Evolutionary conservation across 2,329 filamentous ascomycete genomes (phyloP).

Genomic region (Claviceps cyperi): DNA sequence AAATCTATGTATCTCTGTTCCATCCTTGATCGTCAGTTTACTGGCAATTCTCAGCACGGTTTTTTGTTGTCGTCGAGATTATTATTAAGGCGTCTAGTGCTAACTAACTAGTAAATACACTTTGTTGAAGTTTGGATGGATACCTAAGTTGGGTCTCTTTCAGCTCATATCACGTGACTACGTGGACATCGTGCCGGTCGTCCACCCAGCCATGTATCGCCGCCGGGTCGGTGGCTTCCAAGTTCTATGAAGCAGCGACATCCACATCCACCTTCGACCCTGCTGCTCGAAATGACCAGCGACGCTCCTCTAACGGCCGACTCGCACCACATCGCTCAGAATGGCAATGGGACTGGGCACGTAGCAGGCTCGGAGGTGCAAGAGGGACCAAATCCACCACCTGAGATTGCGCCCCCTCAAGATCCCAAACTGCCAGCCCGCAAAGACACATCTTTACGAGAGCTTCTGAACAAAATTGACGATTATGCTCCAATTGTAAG

Average conservation of each 20-base stretch:
- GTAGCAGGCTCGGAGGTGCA: constrained; percentile 8
- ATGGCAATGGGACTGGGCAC: constrained; percentile 9
- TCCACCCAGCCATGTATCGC: neutral
- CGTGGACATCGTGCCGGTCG: too few species aligned
- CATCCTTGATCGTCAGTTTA: too few species aligned
- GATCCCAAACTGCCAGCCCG: constrained; percentile 59
- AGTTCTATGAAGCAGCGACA: neutral
- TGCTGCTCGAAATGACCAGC: constrained; percentile 17
- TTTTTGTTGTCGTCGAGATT: too few species aligned
- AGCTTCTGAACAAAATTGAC: constrained; percentile 93
- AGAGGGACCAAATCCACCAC: constrained; percentile 11
- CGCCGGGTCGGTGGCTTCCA: neutral
- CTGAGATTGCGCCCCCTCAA: constrained; percentile 32
- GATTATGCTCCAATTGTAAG: constrained; percentile 93
- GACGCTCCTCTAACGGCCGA: constrained; percentile 21
- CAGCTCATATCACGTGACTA: neutral
- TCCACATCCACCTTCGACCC: constrained; percentile 4
- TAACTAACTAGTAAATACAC: too few species aligned
- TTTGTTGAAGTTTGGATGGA: too few species aligned
- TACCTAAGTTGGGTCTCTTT: neutral
- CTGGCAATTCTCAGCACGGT: too few species aligned
- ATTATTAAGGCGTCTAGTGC: too few species aligned
- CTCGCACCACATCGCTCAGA: constrained; percentile 15
- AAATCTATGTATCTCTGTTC: too few species aligned
- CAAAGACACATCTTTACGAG: constrained; percentile 83